Conservation (phyloP, 2,329 filamentous ascomycete genomes). For the Trichoderma atrobrunneum region DNA sequence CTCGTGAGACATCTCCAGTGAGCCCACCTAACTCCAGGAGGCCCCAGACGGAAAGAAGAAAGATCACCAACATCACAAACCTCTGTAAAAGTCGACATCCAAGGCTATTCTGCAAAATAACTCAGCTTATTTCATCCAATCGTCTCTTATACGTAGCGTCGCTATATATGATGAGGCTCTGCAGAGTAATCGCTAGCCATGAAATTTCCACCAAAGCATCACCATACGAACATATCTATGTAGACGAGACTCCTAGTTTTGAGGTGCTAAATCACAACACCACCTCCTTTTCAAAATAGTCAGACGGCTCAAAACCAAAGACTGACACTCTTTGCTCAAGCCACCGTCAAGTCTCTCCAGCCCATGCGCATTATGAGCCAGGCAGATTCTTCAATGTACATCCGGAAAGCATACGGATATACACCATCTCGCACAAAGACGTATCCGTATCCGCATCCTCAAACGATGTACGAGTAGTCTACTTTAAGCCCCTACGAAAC, state of each 20-base stretch:
- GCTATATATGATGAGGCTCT: too few species aligned
- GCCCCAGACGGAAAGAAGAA: too few species aligned
- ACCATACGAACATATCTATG: not conserved
- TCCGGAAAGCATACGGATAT: not conserved
- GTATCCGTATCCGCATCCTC: slow-evolving; percentile 5
- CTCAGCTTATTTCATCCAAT: too few species aligned
- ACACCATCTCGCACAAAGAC: not conserved
- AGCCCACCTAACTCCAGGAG: too few species aligned
- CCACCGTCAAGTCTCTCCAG: not conserved
- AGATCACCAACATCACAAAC: too few species aligned
- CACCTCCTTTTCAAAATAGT: not conserved
- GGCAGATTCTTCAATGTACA: not conserved
- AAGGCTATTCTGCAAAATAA: too few species aligned
- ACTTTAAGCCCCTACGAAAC: not conserved
- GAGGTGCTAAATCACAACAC: not conserved
- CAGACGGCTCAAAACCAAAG: not conserved
- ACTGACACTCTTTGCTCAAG: not conserved
- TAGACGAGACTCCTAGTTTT: not conserved
- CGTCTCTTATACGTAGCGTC: too few species aligned
- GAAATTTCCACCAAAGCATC: not conserved
- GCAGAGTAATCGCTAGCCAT: not conserved
- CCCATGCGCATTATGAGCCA: not conserved
- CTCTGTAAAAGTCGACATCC: too few species aligned
- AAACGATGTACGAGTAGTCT: not conserved
- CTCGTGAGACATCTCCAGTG: too few species aligned